phyloP scores from a whole-genome alignment of 768 basidiomycete genomes.

The Boletus bicolor region DNA sequence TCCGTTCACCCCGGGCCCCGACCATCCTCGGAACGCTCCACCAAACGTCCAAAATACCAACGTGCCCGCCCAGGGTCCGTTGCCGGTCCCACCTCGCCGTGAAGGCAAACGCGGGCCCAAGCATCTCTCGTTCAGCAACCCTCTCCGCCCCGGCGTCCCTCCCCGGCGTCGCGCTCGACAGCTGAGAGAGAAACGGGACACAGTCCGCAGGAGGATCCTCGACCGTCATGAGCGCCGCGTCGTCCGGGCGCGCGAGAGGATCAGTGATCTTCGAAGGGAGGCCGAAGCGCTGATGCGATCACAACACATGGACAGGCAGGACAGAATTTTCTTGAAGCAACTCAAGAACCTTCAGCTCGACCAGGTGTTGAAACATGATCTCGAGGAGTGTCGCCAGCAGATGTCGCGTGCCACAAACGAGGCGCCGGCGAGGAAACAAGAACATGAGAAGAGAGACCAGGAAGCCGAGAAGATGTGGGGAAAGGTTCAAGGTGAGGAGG shows the following conservation, averaged over 20 bases:
- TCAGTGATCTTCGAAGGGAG: constrained; percentile 8
- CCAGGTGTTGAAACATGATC: constrained; percentile 4
- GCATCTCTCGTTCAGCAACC: constrained; percentile 12
- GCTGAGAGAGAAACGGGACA: constrained; percentile 10
- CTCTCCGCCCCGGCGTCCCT: not conserved
- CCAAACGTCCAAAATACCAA: not conserved
- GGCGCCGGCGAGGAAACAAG: constrained; percentile 11
- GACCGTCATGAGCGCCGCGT: constrained; percentile 4
- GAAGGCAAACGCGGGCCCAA: constrained; percentile 18
- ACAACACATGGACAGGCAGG: constrained; percentile 14
- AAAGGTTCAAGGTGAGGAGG: constrained; percentile 14
- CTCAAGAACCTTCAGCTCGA: constrained; percentile 17
- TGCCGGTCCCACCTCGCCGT: not conserved
- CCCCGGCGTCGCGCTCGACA: constrained; percentile 3
- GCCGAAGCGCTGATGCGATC: constrained; percentile 19
- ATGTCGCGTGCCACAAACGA: constrained; percentile 23
- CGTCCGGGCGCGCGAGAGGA: not conserved
- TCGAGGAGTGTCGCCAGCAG: constrained; percentile 22
- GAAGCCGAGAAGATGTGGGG: constrained; percentile 17
- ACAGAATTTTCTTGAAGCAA: constrained; percentile 27
- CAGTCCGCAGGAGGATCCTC: not conserved
- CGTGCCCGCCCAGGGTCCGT: not conserved
- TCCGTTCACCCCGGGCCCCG: not conserved
- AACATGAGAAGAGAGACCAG: constrained; percentile 19
- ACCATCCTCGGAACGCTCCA: not conserved